Evolutionary conservation across 1,284 basidiomycete genomes (phyloP), one percentile per base, ranked within the genome.

Genomic region (Lignosus rhinocerotis): DNA sequence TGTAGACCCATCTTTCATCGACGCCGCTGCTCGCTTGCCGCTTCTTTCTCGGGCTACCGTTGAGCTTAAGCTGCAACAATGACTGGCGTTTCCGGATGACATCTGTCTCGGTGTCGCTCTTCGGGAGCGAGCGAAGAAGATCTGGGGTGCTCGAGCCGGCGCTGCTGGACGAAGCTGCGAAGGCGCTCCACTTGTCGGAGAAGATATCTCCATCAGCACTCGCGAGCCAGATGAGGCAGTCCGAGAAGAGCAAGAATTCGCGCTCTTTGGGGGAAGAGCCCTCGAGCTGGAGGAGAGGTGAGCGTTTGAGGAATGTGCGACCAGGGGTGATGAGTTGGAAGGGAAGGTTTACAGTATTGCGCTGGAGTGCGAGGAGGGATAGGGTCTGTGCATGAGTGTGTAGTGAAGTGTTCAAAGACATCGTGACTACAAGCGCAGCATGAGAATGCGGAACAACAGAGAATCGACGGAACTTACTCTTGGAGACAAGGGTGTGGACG

Each of bases 171-270:
- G 55, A 39, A 12, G 34, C 34, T n/a, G 53, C 31, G 34, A 54
- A 33, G 9, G 55, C 52, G 33, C 32, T 65, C 70, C 70, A 71
- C 56, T 62, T 68, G 55, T 70, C 72, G 53, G 68, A 68, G 50
- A 66, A 63, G 30, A 69, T 62, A 36, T 66, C 63, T 7, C 67
- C 69, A 56, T 75, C 87, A 55, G 76, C 80, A 53, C 73, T 77
- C n/a, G 83, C 84, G 31, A 93, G 80, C 86, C 92, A 94, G 30
- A 94, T 67, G 17, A 95, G 72, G 63, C 86, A 87, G 71, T 95
- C 93, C 8, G 86, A 89, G 70, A 95, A 92, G 0, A 95, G 79
- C 12, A 94, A 76, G 67, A 94, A 90, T 59, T 90, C 86, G 47
- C 87, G 79, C 60, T 86, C 83, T 42, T 77, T 76, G 0, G 83